Evolutionary conservation across 164 flowering plant genomes (phyloP).

Genomic region (Berberis thunbergii): DNA sequence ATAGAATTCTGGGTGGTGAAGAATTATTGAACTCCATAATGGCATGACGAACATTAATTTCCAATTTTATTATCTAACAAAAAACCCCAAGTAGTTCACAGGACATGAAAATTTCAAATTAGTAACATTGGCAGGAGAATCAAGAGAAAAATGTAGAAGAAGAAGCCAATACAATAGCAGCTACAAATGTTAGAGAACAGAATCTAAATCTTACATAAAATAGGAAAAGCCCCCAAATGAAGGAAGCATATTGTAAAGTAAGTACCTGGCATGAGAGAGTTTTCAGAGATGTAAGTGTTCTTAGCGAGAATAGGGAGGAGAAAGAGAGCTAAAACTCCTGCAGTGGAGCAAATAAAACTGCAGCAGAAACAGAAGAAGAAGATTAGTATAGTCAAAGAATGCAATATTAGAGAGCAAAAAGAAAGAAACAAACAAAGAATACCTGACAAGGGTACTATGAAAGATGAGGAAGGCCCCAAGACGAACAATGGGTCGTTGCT

Average conservation of each 20-base stretch:
- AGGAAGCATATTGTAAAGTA: background rate
- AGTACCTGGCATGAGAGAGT: constrained; percentile 91
- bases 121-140: too few relatives aligned
- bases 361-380: background rate
- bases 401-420: background rate
- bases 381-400: constrained; percentile 1
- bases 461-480: constrained; percentile 62
- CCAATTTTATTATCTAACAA: too few relatives aligned
- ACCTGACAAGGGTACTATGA: constrained; percentile 74
- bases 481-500: constrained; percentile 65
- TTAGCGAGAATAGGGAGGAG: constrained; percentile 80
- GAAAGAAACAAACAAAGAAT: background rate
- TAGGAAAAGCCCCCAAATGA: too few relatives aligned
- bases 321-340: constrained; percentile 65
- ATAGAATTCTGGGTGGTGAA: too few relatives aligned
- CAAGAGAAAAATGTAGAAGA: too few relatives aligned
- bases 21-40: too few relatives aligned
- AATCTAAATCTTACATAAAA: background rate
- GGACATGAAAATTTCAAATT: too few relatives aligned
- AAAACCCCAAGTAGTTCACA: too few relatives aligned
- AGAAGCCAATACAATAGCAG: background rate
- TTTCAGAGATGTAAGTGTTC: constrained; percentile 89
- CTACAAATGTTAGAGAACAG: background rate
- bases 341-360: constrained; percentile 63
- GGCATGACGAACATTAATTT: too few relatives aligned